phyloP scores from a whole-genome alignment of 2,329 filamentous ascomycete genomes.

The Scytalidium sp. region DNA sequence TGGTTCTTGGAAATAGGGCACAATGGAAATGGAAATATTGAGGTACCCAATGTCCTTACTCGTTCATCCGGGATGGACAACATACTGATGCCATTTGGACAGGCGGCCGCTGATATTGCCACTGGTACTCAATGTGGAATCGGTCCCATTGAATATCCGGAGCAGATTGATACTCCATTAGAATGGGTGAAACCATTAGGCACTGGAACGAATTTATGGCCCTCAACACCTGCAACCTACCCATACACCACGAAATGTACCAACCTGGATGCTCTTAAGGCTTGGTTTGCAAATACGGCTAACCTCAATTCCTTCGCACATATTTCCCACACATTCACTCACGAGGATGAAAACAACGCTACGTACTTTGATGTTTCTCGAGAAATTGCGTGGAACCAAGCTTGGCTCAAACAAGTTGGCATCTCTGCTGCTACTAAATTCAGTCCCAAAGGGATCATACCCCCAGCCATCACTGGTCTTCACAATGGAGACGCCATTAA shows the following conservation, averaged over 20 bases:
- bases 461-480: slow-evolving; percentile 60
- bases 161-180: slow-evolving; percentile 41
- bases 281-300: slow-evolving; percentile 48
- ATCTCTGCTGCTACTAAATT: slow-evolving; percentile 43
- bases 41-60: too few species aligned
- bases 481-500: slow-evolving; percentile 61
- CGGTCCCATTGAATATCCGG: slow-evolving; percentile 41
- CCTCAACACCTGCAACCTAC: slow-evolving; percentile 23
- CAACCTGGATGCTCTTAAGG: slow-evolving; percentile 44
- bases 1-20: slow-evolving; percentile 53
- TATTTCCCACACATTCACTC: slow-evolving; percentile 62
- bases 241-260: slow-evolving; percentile 36
- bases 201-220: slow-evolving; percentile 48
- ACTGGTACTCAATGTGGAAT: slow-evolving; percentile 15
- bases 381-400: slow-evolving; percentile 59
- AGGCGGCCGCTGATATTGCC: slow-evolving; percentile 19
- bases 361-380: slow-evolving; percentile 54
- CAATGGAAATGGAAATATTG: slow-evolving; percentile 53
- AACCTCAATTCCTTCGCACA: slow-evolving; percentile 54
- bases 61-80: not conserved
- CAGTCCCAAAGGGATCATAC: slow-evolving; percentile 54
- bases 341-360: slow-evolving; percentile 56
- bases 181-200: slow-evolving; percentile 46
- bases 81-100: not conserved
- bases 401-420: slow-evolving; percentile 53